A percentile compares a stretch with the other conserved stretches of the same genome.
phyloP scores from a whole-genome alignment of 2,329 filamentous ascomycete genomes.

The Penicillium fuscoglaucum region DNA sequence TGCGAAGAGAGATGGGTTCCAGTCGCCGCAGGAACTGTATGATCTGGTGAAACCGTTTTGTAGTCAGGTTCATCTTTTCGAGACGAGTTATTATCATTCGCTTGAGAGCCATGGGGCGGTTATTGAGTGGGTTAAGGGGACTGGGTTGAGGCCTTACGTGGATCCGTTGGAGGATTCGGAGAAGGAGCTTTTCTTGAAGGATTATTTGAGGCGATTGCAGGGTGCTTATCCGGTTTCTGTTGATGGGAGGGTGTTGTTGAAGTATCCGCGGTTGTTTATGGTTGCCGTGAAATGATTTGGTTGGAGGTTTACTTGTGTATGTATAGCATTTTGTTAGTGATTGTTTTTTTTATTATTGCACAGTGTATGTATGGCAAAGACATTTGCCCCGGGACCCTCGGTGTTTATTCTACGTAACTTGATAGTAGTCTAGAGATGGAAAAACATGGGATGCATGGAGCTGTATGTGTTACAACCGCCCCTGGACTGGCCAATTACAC shows the following conservation, averaged over 20 bases:
- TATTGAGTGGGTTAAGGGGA: conserved; percentile 62
- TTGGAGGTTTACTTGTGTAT: not conserved
- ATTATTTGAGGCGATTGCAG: conserved; percentile 50
- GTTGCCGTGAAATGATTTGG: conserved; percentile 42
- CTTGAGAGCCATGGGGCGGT: conserved; percentile 52
- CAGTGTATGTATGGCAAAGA: fast-evolving
- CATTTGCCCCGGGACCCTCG: fast-evolving
- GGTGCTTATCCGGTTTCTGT: conserved; percentile 45
- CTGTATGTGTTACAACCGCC: not conserved
- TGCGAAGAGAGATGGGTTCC: conserved; percentile 51
- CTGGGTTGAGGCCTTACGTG: conserved; percentile 57
- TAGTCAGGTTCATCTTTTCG: conserved; percentile 53
- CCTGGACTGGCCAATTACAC: no score
- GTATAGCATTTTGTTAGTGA: not conserved
- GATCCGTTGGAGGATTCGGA: conserved; percentile 48
- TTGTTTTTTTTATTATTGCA: not conserved
- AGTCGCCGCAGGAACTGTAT: conserved; percentile 51
- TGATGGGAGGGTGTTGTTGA: conserved; percentile 57
- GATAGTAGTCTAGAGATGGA: not conserved
- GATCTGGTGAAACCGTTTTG: conserved; percentile 50
- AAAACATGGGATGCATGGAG: not conserved
- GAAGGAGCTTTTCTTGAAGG: conserved; percentile 47
- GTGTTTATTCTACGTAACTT: not conserved
- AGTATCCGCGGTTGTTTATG: conserved; percentile 59
- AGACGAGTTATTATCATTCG: conserved; percentile 55